A percentile compares a stretch with the other conserved stretches of the same genome.
Evolutionary conservation across 2,329 filamentous ascomycete species (phyloP).

Genomic region (Samsoniella hepiali): DNA sequence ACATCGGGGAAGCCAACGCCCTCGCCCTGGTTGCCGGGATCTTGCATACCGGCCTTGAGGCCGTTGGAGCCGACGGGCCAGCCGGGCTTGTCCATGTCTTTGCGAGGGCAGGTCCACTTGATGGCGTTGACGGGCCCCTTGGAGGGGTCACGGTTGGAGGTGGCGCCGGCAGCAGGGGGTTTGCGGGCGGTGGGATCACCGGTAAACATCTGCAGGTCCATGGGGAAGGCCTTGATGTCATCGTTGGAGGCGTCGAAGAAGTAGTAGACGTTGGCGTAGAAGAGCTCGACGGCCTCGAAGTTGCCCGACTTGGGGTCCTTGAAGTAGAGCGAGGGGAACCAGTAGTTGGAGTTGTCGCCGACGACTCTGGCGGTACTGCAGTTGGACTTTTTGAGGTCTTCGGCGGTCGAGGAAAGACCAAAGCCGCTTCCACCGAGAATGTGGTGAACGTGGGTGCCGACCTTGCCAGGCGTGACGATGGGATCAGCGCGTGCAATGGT

Average conservation of each 20-base stretch:
- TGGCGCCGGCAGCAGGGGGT: conserved; percentile 52
- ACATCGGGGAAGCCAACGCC: conserved; percentile 67
- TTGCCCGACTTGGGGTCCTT: conserved; percentile 58
- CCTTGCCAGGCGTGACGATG: conserved; percentile 59
- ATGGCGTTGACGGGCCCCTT: conserved; percentile 51
- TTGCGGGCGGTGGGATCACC: conserved; percentile 59
- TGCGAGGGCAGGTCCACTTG: conserved; percentile 60
- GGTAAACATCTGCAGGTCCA: conserved; percentile 67
- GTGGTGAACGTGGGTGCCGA: conserved; percentile 64
- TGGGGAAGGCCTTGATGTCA: conserved; percentile 65
- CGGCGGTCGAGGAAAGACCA: conserved; percentile 57
- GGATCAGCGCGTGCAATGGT: conserved; percentile 64
- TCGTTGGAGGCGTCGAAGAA: conserved; percentile 65
- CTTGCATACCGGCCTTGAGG: conserved; percentile 50
- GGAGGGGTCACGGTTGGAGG: conserved; percentile 48
- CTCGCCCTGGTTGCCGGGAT: conserved; percentile 51
- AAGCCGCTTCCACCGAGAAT: conserved; percentile 71
- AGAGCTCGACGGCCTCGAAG: conserved; percentile 64
- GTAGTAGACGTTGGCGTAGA: conserved; percentile 77
- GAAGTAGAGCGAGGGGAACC: conserved; percentile 71
- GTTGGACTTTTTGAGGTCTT: conserved; percentile 55
- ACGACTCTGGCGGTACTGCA: conserved; percentile 70
- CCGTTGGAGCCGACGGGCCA: conserved; percentile 56
- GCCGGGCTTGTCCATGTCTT: conserved; percentile 44
- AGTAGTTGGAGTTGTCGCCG: conserved; percentile 72